phyloP scores from a whole-genome alignment of 2,329 filamentous ascomycete species.

The Fusarium caatingaense region DNA sequence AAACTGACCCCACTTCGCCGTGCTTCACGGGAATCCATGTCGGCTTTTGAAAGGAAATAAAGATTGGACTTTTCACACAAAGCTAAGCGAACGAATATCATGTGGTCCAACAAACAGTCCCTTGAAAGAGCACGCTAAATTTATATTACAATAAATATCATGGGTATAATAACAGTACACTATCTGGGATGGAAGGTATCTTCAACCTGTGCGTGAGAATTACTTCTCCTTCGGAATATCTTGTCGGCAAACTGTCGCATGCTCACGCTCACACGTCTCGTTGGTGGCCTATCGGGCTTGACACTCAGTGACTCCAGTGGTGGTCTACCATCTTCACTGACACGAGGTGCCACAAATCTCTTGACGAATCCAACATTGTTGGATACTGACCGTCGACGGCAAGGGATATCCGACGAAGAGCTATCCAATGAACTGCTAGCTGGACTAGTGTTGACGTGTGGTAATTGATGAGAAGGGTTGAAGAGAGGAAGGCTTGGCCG shows the following conservation, averaged over 20 bases:
- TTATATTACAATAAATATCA: slow-evolving; percentile 36
- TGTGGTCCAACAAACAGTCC: slow-evolving; percentile 5
- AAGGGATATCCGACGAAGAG: slow-evolving; percentile 33
- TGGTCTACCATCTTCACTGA: slow-evolving; percentile 43
- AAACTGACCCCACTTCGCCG: slow-evolving; percentile 26
- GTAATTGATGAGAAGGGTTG: slow-evolving; percentile 23
- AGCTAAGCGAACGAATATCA: neutral
- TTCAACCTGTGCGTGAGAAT: slow-evolving; percentile 44
- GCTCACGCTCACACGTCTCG: slow-evolving; percentile 46
- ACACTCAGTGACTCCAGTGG: slow-evolving; percentile 35
- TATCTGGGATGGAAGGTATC: slow-evolving; percentile 41
- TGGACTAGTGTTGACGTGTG: slow-evolving; percentile 35
- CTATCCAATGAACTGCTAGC: slow-evolving; percentile 31
- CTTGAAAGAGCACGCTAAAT: slow-evolving; percentile 25
- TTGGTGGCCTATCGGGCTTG: slow-evolving; percentile 39
- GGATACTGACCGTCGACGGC: slow-evolving; percentile 44
- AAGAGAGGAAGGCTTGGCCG: slow-evolving; percentile 33
- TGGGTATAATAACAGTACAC: slow-evolving; percentile 40
- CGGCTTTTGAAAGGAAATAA: neutral
- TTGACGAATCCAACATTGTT: slow-evolving; percentile 42
- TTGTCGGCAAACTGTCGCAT: slow-evolving; percentile 46
- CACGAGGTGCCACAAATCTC: slow-evolving; percentile 41
- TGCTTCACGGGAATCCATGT: slow-evolving; percentile 14
- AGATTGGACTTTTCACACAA: neutral
- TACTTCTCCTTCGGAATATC: slow-evolving; percentile 47